phyloP scores from a whole-genome alignment of 331 rosid species.

The Saraca asoca region DNA sequence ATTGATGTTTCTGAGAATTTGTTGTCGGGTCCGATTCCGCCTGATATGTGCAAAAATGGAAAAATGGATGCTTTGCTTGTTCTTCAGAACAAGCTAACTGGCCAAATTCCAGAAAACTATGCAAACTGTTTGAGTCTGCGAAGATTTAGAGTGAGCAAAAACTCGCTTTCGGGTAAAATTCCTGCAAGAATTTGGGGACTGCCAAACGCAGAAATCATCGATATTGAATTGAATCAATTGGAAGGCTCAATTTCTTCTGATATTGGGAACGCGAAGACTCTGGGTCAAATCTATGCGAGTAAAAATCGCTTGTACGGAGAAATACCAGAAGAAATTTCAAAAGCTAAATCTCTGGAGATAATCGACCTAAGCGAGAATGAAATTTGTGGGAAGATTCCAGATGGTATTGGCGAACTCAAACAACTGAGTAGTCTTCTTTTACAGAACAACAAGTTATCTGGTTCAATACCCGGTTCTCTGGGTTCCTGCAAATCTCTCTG shows the following conservation, averaged over 20 bases:
- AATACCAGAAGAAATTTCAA: conserved; percentile 48
- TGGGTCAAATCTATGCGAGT: conserved; percentile 35
- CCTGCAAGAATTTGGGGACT: conserved; percentile 59
- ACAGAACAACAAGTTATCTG: conserved; percentile 45
- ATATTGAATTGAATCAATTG: conserved; percentile 42
- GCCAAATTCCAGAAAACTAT: too few relatives aligned
- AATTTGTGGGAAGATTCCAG: conserved; percentile 42
- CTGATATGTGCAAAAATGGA: conserved; percentile 57
- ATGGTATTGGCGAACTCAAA: conserved; percentile 43
- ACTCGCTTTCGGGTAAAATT: conserved; percentile 55
- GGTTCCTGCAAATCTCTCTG: conserved; percentile 42
- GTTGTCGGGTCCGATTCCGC: conserved; percentile 54
- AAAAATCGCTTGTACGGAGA: conserved; percentile 45
- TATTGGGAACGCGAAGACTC: too few relatives aligned
- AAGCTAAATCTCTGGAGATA: conserved; percentile 39
- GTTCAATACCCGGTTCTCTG: conserved; percentile 44
- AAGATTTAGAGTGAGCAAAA: conserved; percentile 47
- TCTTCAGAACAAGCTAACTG: conserved; percentile 54
- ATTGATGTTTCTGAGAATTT: conserved; percentile 54
- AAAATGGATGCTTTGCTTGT: conserved; percentile 42
- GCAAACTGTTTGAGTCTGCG: too few relatives aligned
- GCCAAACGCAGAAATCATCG: conserved; percentile 46
- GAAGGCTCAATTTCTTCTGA: conserved; percentile 49
- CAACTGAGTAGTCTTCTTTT: conserved; percentile 36
- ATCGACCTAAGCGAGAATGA: conserved; percentile 42